Evolutionary conservation across 306 rosid genomes (phyloP).

Genomic region (Prunus davidiana): DNA sequence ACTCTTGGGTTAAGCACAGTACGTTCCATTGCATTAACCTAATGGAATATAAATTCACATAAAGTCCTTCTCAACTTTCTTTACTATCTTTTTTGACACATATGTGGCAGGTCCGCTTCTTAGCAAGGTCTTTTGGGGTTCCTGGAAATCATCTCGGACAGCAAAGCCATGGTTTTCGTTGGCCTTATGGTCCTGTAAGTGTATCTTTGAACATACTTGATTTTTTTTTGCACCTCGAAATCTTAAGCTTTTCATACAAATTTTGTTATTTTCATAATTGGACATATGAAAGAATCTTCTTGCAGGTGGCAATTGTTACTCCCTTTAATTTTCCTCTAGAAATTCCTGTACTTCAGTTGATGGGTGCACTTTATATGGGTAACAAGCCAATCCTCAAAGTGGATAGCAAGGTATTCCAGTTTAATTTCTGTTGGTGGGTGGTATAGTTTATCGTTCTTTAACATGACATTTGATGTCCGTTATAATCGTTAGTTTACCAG

Average conservation of each 20-base stretch:
- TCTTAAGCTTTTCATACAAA: neutral
- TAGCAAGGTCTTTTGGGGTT: slow-evolving; percentile 86
- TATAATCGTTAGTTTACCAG: neutral
- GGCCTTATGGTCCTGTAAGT: slow-evolving; percentile 99
- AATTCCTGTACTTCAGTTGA: slow-evolving; percentile 94
- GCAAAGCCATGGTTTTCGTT: slow-evolving; percentile 91
- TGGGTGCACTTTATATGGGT: slow-evolving; percentile 99
- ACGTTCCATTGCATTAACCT: neutral
- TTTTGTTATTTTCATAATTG: slow-evolving; percentile 3
- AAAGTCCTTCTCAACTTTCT: slow-evolving; percentile 11
- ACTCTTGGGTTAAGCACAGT: slow-evolving; percentile 1
- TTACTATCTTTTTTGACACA: neutral
- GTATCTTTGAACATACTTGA: neutral
- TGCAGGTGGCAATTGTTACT: slow-evolving; percentile 89
- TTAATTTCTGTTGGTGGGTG: neutral
- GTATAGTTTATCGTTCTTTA: neutral
- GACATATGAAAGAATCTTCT: slow-evolving; percentile 7
- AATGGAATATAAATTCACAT: neutral
- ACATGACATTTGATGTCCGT: neutral
- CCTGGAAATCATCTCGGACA: slow-evolving; percentile 98
- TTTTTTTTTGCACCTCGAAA: slow-evolving; percentile 1
- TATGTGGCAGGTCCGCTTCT: slow-evolving; percentile 78
- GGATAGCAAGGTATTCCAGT: slow-evolving; percentile 74
- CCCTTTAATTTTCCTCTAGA: slow-evolving; percentile 97
- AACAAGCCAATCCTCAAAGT: slow-evolving; percentile 95